Base-by-base conservation (phyloP, 2,329 filamentous ascomycete species). In the Lojkania enalia region DNA sequence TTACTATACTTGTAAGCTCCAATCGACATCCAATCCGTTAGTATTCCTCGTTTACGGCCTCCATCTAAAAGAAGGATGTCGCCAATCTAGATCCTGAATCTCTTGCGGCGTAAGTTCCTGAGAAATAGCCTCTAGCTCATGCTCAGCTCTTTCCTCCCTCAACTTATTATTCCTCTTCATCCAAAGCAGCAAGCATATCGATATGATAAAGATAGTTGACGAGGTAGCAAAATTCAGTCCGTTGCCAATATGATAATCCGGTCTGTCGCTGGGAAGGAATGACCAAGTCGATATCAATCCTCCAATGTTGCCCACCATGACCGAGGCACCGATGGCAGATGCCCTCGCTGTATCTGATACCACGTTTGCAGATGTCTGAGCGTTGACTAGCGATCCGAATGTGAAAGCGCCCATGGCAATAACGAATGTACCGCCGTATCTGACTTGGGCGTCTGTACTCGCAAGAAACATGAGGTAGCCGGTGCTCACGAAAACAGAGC, bases 261-360 rank as follows among this genome's bases (percentile, higher is more conserved):
- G 86, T 0, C 57, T 79, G 58, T 88, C 85, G 54, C 71, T 80
- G 0, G 79, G 77, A 13, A 87, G 57, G 67, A 85, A 87, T 1
- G 74, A 77, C 83, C 84, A 87, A 0, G 82, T 85, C 1, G 80
- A 77, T 46, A 86, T 77, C 23, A 88, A 64, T 0, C 85, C 86
- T 2, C 86, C 86, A n/a, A 88, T 62, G 42, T 88, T 88, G 20
- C 85, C 86, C 18, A 87, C 71, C 84, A 88, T 88, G 58, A 88
- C 82, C 41, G 82, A 83, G 0, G 78, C 80, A 9, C 81, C 84
- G 33, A 88, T 86, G 3, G 83, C 84, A 0, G 82, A 78, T 7
- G 81, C 82, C 12, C 85, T 77, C 0, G 86, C 83, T 0, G 86
- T 87, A 54, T 89, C 86, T 3, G 82, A 83, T 5, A 88, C 78